phyloP scores from a whole-genome alignment of 257 asterid species.

The Craterostigma plantagineum region DNA sequence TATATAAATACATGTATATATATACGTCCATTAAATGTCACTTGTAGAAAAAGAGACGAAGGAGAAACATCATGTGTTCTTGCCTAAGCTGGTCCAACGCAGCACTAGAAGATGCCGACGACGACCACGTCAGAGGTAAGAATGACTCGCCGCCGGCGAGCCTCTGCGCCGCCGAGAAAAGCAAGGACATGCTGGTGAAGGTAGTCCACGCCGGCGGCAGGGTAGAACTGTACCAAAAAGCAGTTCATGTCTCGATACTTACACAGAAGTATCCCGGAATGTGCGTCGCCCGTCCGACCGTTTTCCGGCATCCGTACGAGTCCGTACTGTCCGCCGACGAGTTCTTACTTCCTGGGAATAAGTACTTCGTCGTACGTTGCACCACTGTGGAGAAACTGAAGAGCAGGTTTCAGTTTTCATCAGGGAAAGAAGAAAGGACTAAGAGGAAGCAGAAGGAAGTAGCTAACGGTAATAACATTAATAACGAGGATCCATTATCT shows the following conservation, averaged over 20 bases:
- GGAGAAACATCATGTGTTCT: no score
- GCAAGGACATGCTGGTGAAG: slow-evolving; percentile 22
- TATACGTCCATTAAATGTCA: no score
- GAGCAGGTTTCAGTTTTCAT: slow-evolving; percentile 11
- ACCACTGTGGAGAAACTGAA: slow-evolving; percentile 39
- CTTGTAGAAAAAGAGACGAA: no score
- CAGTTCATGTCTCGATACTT: slow-evolving; percentile 37
- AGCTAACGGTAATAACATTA: slow-evolving; percentile 15
- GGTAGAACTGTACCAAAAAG: slow-evolving; percentile 26
- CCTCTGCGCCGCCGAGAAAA: no score
- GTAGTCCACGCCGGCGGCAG: slow-evolving; percentile 57
- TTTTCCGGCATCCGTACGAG: slow-evolving; percentile 39
- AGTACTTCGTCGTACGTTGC: slow-evolving; percentile 32
- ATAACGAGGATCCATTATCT: slow-evolving; percentile 19
- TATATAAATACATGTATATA: no score
- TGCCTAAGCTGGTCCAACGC: no score
- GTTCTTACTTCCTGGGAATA: slow-evolving; percentile 39
- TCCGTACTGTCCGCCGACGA: slow-evolving; percentile 31
- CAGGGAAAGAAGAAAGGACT: slow-evolving; percentile 8
- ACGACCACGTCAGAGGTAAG: no score
- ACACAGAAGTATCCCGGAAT: slow-evolving; percentile 45
- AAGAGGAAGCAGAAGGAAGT: slow-evolving; percentile 10
- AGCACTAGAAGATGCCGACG: no score
- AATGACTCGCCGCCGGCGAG: no score
- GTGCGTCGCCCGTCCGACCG: slow-evolving; percentile 33